A percentile compares a stretch with the other conserved stretches of the same genome.
These are phyloP conservation scores for Hymenoscyphus fructigenus DNA, from an alignment of 2,329 filamentous ascomycete genomes.

Conservation along the genomic window DNA sequence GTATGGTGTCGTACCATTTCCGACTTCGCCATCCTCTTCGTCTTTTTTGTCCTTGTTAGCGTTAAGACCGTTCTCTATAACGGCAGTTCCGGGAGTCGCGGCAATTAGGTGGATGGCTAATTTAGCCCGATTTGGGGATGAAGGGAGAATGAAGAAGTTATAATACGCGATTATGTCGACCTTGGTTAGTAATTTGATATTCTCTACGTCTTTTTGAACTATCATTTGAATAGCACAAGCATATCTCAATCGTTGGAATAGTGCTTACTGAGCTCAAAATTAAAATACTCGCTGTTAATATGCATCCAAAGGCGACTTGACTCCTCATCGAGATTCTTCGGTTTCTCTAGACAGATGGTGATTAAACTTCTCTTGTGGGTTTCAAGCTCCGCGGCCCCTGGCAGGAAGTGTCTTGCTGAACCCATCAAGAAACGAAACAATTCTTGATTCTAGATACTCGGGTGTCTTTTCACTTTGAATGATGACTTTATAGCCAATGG, in stretches of 20 bases:
- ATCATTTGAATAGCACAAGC: constrained; percentile 12
- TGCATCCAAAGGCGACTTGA: constrained; percentile 80
- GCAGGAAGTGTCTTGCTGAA: too few relatives aligned
- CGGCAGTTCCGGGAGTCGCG: constrained; percentile 51
- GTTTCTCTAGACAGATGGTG: constrained; percentile 83
- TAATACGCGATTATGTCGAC: constrained; percentile 79
- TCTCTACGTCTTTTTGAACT: constrained; percentile 63
- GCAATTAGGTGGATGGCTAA: constrained; percentile 81
- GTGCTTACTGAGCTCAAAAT: constrained; percentile 77
- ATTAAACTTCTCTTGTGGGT: constrained; percentile 87
- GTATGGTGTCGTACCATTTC: constrained; percentile 53
- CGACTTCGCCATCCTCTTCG: constrained; percentile 20
- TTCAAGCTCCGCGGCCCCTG: constrained; percentile 87
- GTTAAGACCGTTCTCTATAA: constrained; percentile 41
- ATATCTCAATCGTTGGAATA: neutral
- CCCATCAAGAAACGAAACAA: too few relatives aligned
- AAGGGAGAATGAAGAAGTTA: constrained; percentile 70
- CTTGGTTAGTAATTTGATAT: constrained; percentile 74
- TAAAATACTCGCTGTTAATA: constrained; percentile 81
- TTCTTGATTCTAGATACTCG: too few relatives aligned
- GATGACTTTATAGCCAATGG: too few relatives aligned
- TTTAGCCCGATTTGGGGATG: constrained; percentile 74
- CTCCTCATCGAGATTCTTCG: constrained; percentile 89
- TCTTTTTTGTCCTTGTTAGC: too few relatives aligned
- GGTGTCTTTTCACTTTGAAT: too few relatives aligned